phyloP scores from a whole-genome alignment of 371 early-diverging fungal genomes.

The Mucor indicus region DNA sequence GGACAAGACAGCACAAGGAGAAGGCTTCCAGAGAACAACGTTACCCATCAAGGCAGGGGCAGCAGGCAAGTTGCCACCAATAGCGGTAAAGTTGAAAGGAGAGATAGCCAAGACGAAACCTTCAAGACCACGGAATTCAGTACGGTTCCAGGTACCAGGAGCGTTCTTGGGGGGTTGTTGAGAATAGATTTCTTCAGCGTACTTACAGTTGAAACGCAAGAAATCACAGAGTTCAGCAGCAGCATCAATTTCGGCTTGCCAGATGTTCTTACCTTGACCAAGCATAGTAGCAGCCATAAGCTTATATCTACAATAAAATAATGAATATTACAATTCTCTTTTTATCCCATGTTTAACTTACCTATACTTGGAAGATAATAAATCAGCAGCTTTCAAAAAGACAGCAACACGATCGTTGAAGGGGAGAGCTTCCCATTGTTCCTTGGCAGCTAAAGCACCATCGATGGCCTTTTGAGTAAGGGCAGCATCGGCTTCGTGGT shows the following conservation, averaged over 20 bases:
- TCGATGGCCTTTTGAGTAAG: slow-evolving; percentile 83
- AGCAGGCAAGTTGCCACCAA: slow-evolving; percentile 92
- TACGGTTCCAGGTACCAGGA: slow-evolving; percentile 90
- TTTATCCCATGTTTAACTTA: slow-evolving; percentile 21
- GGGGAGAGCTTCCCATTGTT: slow-evolving; percentile 90
- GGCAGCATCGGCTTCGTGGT: slow-evolving; percentile 77
- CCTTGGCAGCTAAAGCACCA: slow-evolving; percentile 84
- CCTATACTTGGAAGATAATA: slow-evolving; percentile 87
- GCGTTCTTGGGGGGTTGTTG: slow-evolving; percentile 93
- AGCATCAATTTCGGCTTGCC: slow-evolving; percentile 98
- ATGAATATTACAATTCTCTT: neutral
- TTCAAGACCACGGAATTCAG: slow-evolving; percentile 94
- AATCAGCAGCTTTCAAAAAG: slow-evolving; percentile 97
- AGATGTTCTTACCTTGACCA: slow-evolving; percentile 98
- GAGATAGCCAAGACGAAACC: slow-evolving; percentile 96
- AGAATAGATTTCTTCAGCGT: slow-evolving; percentile 90
- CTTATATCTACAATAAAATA: slow-evolving; percentile 60
- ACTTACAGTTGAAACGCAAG: slow-evolving; percentile 95
- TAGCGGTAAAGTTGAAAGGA: slow-evolving; percentile 99
- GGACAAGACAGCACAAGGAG: slow-evolving; percentile 82
- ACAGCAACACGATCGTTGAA: slow-evolving; percentile 94
- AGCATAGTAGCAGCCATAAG: slow-evolving; percentile 97
- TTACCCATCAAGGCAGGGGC: slow-evolving; percentile 98
- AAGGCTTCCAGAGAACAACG: slow-evolving; percentile 97
- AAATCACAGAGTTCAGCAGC: slow-evolving; percentile 94